Evolutionary conservation across 176 grass and related monocot genomes (phyloP), one percentile per base, ranked within the genome.

Genomic region (Eleusine indica): DNA sequence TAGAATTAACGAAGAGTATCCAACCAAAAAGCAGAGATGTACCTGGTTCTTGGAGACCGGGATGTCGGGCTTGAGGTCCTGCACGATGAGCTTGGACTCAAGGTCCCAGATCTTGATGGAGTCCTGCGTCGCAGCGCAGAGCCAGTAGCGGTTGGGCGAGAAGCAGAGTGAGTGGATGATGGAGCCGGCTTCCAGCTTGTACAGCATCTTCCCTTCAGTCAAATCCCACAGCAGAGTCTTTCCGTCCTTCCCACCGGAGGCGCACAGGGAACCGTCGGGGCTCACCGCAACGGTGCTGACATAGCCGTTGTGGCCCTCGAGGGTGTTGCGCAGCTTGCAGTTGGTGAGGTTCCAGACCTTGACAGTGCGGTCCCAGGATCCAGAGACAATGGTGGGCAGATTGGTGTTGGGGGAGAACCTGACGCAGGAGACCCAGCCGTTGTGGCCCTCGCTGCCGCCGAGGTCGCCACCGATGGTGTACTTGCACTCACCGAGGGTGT

Each of bases 401-500:
- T 28, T 7, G 44, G 64, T 81, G 84, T 65, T 91, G 12, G 92
- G 92, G 35, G 87, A 82, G 77, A 91, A 91, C 19, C 81, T 83
- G 74, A 91, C 92, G 68, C 87, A 87, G 37, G 89, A 91, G 13
- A 94, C 92, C 87, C 89, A 91, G 0, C 85, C 86, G 66, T n/a
- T 82, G 86, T 94, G 92, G 47, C 75, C 89, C 73, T 89, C 84
- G 35, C 79, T 73, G 64, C 77, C 80, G 16, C 86, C 87, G 1
- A 63, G 78, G 14, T 86, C 87, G 7, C 87, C 92, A 30, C 92
- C 87, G 16, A 97, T 92, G 32, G 91, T 94, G 87, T 94, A 92
- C 76, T 97, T 94, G 89, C 85, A 97, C 83, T 97, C 91, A 3
- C 94, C 89, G 14, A 92, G 94, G 69, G 91, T 94, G 80, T 94